Evolutionary conservation across 495 filamentous ascomycete species (phyloP).

Genomic region (Pyrenula massariospora): DNA sequence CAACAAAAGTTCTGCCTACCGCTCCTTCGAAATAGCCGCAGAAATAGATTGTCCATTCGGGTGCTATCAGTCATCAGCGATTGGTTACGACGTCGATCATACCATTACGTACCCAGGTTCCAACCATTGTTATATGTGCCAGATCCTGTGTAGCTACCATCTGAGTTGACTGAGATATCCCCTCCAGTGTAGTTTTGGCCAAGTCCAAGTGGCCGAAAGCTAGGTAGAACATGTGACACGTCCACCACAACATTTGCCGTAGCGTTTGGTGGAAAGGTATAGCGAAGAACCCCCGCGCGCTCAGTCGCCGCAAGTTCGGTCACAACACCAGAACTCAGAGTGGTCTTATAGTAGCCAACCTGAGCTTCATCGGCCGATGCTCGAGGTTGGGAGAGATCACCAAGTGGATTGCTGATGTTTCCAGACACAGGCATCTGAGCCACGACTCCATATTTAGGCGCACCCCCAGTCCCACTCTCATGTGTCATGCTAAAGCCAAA

Average conservation of each 20-base stretch:
- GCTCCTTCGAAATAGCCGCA: slow-evolving; percentile 20
- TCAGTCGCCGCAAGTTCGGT: slow-evolving; percentile 49
- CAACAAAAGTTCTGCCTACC: slow-evolving; percentile 34
- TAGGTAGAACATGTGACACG: slow-evolving; percentile 59
- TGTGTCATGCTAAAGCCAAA: slow-evolving; percentile 65
- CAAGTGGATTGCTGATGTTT: slow-evolving; percentile 42
- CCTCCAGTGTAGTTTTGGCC: slow-evolving; percentile 60
- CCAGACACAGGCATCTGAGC: slow-evolving; percentile 51
- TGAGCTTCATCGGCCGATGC: slow-evolving; percentile 35
- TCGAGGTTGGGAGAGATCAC: slow-evolving; percentile 39
- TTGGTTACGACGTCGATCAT: slow-evolving; percentile 10
- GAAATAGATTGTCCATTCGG: slow-evolving; percentile 56
- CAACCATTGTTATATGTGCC: slow-evolving; percentile 55
- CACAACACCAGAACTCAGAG: slow-evolving; percentile 36
- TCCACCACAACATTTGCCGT: slow-evolving; percentile 47
- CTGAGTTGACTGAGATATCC: slow-evolving; percentile 34
- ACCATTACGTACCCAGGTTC: slow-evolving; percentile 22
- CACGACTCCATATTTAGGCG: slow-evolving; percentile 62
- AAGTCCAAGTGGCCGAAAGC: slow-evolving; percentile 44
- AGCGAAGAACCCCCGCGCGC: slow-evolving; percentile 53
- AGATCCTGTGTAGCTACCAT: slow-evolving; percentile 50
- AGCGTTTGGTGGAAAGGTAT: slow-evolving; percentile 32
- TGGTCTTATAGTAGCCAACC: slow-evolving; percentile 56
- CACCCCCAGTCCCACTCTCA: slow-evolving; percentile 63
- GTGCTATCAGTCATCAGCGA: slow-evolving; percentile 16